Conservation (phyloP, 179 eudicot species). For the Spinacia oleracea region DNA sequence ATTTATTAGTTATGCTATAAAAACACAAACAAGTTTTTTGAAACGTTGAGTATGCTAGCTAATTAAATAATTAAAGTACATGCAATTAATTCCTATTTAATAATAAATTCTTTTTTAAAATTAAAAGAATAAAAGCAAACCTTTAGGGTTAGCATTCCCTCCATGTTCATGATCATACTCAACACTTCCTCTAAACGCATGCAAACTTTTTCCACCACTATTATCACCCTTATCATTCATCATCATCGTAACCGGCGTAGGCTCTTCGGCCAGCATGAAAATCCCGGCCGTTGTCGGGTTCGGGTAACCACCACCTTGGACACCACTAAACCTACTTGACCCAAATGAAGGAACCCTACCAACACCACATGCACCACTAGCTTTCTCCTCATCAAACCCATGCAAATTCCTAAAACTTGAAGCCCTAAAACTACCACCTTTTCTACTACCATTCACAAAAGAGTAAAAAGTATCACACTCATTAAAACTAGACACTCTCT, state of each 20-base stretch:
- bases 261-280: slow-evolving; percentile 57
- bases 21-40: no score
- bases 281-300: slow-evolving; percentile 64
- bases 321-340: slow-evolving; percentile 24
- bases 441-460: slow-evolving; percentile 59
- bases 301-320: slow-evolving; percentile 49
- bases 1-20: no score
- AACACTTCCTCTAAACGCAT: slow-evolving; percentile 70
- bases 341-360: slow-evolving; percentile 34
- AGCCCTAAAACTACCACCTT: slow-evolving; percentile 54
- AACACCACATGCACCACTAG: slow-evolving; percentile 34
- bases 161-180: slow-evolving; percentile 55
- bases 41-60: no score
- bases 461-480: slow-evolving; percentile 67
- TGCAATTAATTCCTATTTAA: not conserved
- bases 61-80: no score
- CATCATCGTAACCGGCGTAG: slow-evolving; percentile 33
- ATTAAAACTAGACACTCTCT: slow-evolving; percentile 75
- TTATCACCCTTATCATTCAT: slow-evolving; percentile 38
- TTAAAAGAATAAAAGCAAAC: slow-evolving; percentile 15
- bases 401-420: slow-evolving; percentile 59
- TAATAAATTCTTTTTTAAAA: not conserved
- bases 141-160: slow-evolving; percentile 61
- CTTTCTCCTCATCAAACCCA: slow-evolving; percentile 73
- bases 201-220: slow-evolving; percentile 67